These are phyloP conservation scores for Sorghum bicolor DNA, from an alignment of 176 grass and related monocot genomes.

Conservation along the genomic window Sorghum_bicolor_NCBIv3 NC_012870.2:71238001-71238500, in stretches of 20 bases:
- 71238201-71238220: constrained; percentile 36
- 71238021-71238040: constrained; percentile 88
- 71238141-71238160: constrained; percentile 34
- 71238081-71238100: constrained; percentile 95
- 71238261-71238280: constrained; percentile 82
- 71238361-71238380: constrained; percentile 89
- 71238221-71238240: neutral
- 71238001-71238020: constrained; percentile 93
- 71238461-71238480: constrained; percentile 58
- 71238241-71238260: constrained; percentile 56
- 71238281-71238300: constrained; percentile 81
- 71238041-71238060: constrained; percentile 93
- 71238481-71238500: constrained; percentile 84
- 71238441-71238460: constrained; percentile 78
- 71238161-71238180: constrained; percentile 36
- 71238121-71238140: constrained; percentile 74
- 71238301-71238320: constrained; percentile 55
- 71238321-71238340: constrained; percentile 91
- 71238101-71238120: constrained; percentile 88
- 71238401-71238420: constrained; percentile 54
- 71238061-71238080: constrained; percentile 61
- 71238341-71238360: constrained; percentile 79
- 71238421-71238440: constrained; percentile 75
- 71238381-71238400: constrained; percentile 80
- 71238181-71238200: constrained; percentile 45